A percentile compares a stretch with the other conserved stretches of the same genome.
These are phyloP conservation scores for Puccinia triticina DNA, from an alignment of 1,284 basidiomycete genomes.

Conservation along the genomic window DNA sequence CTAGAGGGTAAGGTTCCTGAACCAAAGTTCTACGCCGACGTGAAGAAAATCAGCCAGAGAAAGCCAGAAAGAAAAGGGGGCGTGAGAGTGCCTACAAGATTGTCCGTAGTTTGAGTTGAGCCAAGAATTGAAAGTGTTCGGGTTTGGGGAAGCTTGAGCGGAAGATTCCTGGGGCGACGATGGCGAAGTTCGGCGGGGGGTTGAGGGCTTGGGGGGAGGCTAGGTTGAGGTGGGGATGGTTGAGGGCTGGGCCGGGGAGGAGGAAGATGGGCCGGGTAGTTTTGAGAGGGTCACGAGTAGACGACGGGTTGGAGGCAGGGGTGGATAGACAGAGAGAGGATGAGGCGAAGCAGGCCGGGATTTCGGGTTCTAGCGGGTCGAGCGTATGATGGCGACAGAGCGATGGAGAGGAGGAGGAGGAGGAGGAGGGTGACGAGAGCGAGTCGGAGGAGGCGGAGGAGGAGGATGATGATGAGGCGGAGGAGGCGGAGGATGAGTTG, in stretches of 20 bases:
- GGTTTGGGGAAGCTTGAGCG: slow-evolving; percentile 65
- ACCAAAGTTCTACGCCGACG: slow-evolving; percentile 61
- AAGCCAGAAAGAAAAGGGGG: not conserved
- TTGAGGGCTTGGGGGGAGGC: not conserved
- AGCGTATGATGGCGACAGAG: not conserved
- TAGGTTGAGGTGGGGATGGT: not conserved
- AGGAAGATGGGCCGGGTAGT: slow-evolving; percentile 21
- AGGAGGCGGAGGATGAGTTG: slow-evolving; percentile 3
- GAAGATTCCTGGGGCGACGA: slow-evolving; percentile 64
- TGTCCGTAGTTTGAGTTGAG: slow-evolving; percentile 64
- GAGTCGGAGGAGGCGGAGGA: not conserved
- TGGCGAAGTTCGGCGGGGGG: slow-evolving; percentile 54
- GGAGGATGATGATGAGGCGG: not conserved
- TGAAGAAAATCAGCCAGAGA: not conserved
- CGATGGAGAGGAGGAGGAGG: slow-evolving; percentile 25
- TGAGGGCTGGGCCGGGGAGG: slow-evolving; percentile 35
- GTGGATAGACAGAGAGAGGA: slow-evolving; percentile 5
- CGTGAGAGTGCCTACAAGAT: slow-evolving; percentile 62
- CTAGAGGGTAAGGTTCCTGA: slow-evolving; percentile 65
- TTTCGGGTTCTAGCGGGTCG: not conserved
- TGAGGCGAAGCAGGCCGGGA: not conserved
- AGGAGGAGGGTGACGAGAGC: not conserved
- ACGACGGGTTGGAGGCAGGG: not conserved
- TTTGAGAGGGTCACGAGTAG: not conserved
- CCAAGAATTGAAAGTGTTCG: slow-evolving; percentile 65